A percentile compares a stretch with the other conserved stretches of the same genome.
Conservation (phyloP, 495 filamentous ascomycete species). For the Hapsidospora chrysogenum region DNA sequence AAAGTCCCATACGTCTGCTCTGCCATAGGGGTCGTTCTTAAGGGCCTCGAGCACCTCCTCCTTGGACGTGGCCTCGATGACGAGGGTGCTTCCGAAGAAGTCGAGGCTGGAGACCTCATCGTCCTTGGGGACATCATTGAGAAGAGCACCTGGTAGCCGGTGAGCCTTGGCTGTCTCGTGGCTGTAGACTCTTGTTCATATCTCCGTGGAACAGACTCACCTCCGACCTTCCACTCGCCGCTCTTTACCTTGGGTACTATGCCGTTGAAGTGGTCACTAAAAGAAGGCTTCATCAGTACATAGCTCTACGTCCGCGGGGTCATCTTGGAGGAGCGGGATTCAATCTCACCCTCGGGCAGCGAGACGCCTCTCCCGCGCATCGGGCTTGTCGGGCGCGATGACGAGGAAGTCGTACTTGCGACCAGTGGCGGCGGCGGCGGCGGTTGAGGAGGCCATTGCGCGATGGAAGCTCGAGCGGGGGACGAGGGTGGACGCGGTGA, state of each 20-base stretch:
- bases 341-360: constrained; percentile 44
- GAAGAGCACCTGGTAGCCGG: constrained; percentile 39
- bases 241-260: constrained; percentile 24
- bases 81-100: constrained; percentile 54
- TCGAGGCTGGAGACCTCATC: constrained; percentile 38
- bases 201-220: no score
- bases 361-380: constrained; percentile 47
- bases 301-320: no score
- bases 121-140: constrained; percentile 47
- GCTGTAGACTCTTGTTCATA: background rate
- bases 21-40: constrained; percentile 55
- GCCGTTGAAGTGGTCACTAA: constrained; percentile 39
- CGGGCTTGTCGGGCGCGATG: constrained; percentile 62
- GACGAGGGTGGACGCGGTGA: background rate
- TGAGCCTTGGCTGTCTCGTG: background rate
- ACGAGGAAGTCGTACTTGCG: constrained; percentile 74
- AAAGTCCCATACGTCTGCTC: constrained; percentile 67
- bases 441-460: constrained; percentile 25
- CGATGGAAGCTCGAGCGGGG: background rate
- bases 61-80: constrained; percentile 42
- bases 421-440: no score
- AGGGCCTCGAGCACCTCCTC: constrained; percentile 53
- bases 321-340: background rate
- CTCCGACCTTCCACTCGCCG: constrained; percentile 38
- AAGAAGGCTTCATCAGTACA: no score